Evolutionary conservation across 2,329 filamentous ascomycete species (phyloP).

Genomic region (Paraconiothyrium brasiliense): DNA sequence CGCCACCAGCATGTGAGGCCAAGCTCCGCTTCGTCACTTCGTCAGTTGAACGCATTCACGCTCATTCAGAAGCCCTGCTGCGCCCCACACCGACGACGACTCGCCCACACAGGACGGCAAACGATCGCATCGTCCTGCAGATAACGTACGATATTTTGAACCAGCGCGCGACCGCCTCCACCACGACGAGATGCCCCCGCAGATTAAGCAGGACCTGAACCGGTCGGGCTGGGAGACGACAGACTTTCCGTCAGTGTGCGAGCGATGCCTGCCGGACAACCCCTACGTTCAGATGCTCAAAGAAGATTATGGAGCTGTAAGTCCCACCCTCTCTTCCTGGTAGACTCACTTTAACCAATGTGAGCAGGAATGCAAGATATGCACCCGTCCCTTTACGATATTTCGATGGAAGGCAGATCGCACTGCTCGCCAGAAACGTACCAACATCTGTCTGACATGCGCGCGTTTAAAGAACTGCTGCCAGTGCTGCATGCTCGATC

Average conservation of each 20-base stretch:
- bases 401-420: conserved; percentile 96
- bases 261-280: conserved; percentile 94
- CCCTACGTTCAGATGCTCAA: conserved; percentile 99
- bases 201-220: conserved; percentile 96
- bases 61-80: conserved; percentile 5
- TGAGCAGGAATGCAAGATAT: conserved; percentile 67
- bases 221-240: conserved; percentile 95
- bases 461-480: conserved; percentile 98
- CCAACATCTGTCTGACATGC: conserved; percentile 95
- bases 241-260: conserved; percentile 87
- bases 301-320: conserved; percentile 90
- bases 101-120: neutral
- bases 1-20: conserved; percentile 7
- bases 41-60: conserved; percentile 2
- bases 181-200: conserved; percentile 72
- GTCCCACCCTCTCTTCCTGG: conserved; percentile 78
- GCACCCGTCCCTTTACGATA: conserved; percentile 93
- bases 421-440: conserved; percentile 89
- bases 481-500: conserved; percentile 97
- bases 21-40: conserved; percentile 13
- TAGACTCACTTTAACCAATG: conserved; percentile 57
- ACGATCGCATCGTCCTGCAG: conserved; percentile 6
- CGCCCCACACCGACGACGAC: conserved; percentile 12
- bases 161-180: conserved; percentile 12
- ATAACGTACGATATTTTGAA: conserved; percentile 5